These are phyloP conservation scores for Trapa incisa DNA, from an alignment of 345 rosid species.

Conservation along the genomic window DNA sequence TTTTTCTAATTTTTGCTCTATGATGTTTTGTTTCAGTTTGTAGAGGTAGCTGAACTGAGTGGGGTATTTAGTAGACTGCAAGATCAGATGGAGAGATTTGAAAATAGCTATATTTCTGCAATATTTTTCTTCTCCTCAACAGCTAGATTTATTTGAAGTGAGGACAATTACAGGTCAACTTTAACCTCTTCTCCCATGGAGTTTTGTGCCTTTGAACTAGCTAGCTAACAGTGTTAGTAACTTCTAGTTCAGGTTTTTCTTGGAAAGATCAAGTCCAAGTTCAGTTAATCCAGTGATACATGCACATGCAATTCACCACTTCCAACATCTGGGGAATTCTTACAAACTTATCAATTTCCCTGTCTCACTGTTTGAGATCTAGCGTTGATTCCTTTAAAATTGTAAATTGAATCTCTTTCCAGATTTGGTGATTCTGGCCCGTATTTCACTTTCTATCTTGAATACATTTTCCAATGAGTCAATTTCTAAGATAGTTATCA, in stretches of 20 bases:
- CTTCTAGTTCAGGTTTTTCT: background rate
- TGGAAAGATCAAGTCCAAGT: constrained; percentile 17
- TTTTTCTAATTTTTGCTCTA: constrained; percentile 3
- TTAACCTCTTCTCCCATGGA: constrained; percentile 6
- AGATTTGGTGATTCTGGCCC: constrained; percentile 6
- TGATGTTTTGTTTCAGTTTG: constrained; percentile 12
- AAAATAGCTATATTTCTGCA: background rate
- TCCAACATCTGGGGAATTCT: constrained; percentile 9
- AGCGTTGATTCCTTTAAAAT: constrained; percentile 8
- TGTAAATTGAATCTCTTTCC: constrained; percentile 10
- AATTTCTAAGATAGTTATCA: background rate
- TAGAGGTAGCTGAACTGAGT: constrained; percentile 6
- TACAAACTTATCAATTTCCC: constrained; percentile 6
- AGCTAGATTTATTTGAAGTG: constrained; percentile 9
- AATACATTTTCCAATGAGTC: background rate
- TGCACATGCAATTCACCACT: constrained; percentile 25
- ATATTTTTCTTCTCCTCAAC: background rate
- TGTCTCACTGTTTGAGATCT: constrained; percentile 14
- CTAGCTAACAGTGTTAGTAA: constrained; percentile 8
- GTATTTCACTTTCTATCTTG: background rate
- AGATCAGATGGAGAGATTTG: background rate
- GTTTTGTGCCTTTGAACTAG: constrained; percentile 10
- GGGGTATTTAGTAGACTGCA: constrained; percentile 30
- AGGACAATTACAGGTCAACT: constrained; percentile 10
- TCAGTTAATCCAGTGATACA: constrained; percentile 25